phyloP scores from a whole-genome alignment of 768 basidiomycete genomes.

The Leucocoprinus sp. region DNA sequence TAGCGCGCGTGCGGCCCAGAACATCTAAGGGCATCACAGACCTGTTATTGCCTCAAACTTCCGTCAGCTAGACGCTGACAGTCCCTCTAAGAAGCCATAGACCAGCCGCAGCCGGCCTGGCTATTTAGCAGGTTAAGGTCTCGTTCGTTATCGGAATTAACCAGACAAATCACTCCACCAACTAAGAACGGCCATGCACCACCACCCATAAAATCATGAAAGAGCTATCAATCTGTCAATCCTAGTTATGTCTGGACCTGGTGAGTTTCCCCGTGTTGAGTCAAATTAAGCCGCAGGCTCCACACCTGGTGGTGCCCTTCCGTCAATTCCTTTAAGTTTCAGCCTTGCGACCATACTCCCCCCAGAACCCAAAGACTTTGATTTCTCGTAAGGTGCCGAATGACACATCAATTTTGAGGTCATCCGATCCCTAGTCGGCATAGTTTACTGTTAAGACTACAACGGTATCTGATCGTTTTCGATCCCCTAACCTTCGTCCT shows the following conservation, averaged over 20 bases:
- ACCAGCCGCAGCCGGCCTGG: conserved; percentile 67
- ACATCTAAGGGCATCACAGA: conserved; percentile 89
- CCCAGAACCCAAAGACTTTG: conserved; percentile 80
- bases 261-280: conserved; percentile 78
- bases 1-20: conserved; percentile 83
- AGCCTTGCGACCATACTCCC: conserved; percentile 44
- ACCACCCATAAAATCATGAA: conserved; percentile 82
- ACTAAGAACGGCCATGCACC: conserved; percentile 88
- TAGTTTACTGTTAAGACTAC: conserved; percentile 80
- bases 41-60: conserved; percentile 90
- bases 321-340: conserved; percentile 82
- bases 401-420: conserved; percentile 62
- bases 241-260: conserved; percentile 72
- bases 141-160: conserved; percentile 94
- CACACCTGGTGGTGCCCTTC: conserved; percentile 66
- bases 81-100: conserved; percentile 81
- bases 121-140: conserved; percentile 93
- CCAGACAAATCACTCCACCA: conserved; percentile 94
- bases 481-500: conserved; percentile 36
- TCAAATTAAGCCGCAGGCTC: conserved; percentile 83
- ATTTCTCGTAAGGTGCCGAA: conserved; percentile 77
- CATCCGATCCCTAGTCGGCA: conserved; percentile 71
- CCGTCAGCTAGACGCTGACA: conserved; percentile 70
- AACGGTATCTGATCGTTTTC: conserved; percentile 74
- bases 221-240: conserved; percentile 80